A percentile compares a stretch with the other conserved stretches of the same genome.
Conservation (phyloP, 768 basidiomycete genomes). For the Tephrocybe sp. region DNA sequence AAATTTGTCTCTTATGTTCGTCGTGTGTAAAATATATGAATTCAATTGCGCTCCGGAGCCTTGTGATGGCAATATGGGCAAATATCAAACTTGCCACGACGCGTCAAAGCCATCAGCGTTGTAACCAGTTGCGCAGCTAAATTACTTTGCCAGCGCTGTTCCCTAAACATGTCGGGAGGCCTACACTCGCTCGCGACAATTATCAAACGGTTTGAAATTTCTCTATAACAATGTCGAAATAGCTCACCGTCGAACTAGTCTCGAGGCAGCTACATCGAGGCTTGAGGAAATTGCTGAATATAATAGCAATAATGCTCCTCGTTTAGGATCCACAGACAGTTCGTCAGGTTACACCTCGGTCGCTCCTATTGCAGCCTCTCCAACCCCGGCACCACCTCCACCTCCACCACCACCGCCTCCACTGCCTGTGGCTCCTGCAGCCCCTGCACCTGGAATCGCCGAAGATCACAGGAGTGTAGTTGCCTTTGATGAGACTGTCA, state of each 20-base stretch:
- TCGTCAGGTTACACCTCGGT: conserved; percentile 10
- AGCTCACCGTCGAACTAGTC: conserved; percentile 39
- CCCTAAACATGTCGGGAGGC: conserved; percentile 42
- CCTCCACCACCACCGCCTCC: conserved; percentile 26
- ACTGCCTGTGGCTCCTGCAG: conserved; percentile 28
- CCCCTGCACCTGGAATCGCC: conserved; percentile 30
- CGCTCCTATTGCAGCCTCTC: conserved; percentile 1
- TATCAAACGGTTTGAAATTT: conserved; percentile 65
- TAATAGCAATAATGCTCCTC: conserved; percentile 20
- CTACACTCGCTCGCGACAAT: conserved; percentile 78
- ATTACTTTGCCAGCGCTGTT: background rate
- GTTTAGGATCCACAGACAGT: conserved; percentile 14
- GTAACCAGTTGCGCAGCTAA: background rate
- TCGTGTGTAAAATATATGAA: background rate
- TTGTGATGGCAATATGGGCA: conserved; percentile 9
- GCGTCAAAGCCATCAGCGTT: conserved; percentile 10
- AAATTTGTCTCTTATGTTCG: background rate
- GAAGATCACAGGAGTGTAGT: conserved; percentile 59
- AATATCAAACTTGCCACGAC: conserved; percentile 9
- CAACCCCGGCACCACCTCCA: conserved; percentile 30
- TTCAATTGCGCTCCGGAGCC: background rate
- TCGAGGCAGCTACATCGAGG: conserved; percentile 91
- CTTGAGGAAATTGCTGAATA: conserved; percentile 85
- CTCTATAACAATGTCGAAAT: background rate
- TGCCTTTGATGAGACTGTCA: conserved; percentile 73